These are phyloP conservation scores for Suillus brevipes DNA, from an alignment of 768 basidiomycete species.

Conservation along the genomic window DNA sequence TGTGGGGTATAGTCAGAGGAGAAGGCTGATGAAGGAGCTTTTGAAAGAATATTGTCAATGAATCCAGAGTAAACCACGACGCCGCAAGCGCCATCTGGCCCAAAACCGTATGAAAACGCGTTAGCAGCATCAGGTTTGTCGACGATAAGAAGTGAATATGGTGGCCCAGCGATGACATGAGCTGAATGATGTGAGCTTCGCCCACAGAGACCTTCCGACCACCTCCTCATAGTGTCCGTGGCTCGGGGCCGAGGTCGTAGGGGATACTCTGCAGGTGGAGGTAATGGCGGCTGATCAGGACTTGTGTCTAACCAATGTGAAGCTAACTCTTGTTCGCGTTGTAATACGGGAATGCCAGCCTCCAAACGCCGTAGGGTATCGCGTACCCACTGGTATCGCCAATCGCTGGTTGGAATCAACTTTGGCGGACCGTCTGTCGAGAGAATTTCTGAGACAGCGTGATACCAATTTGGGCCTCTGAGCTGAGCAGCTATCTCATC, in stretches of 20 bases:
- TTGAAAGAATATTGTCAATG: constrained; percentile 78
- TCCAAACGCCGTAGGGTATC: constrained; percentile 80
- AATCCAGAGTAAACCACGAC: constrained; percentile 95
- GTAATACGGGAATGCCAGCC: constrained; percentile 65
- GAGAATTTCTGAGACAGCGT: constrained; percentile 78
- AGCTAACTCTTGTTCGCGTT: constrained; percentile 54
- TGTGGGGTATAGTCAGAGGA: constrained; percentile 27
- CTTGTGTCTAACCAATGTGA: constrained; percentile 56
- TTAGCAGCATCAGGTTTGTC: constrained; percentile 83
- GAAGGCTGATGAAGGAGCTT: constrained; percentile 23
- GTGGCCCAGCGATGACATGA: constrained; percentile 73
- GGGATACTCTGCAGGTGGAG: constrained; percentile 82
- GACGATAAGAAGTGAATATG: constrained; percentile 88
- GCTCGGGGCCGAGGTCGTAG: constrained; percentile 81
- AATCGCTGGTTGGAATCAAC: constrained; percentile 75
- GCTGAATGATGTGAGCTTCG: constrained; percentile 43
- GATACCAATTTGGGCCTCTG: constrained; percentile 84
- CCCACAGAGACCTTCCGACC: constrained; percentile 51
- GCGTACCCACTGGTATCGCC: constrained; percentile 88
- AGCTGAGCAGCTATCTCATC: constrained; percentile 84
- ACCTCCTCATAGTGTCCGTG: constrained; percentile 63
- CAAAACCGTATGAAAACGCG: constrained; percentile 96
- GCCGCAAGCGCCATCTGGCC: constrained; percentile 87
- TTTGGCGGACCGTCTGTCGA: constrained; percentile 59
- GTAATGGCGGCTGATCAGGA: constrained; percentile 57